Evolutionary conservation across 768 basidiomycete species (phyloP).

Genomic region (Phaffia tasmanica): DNA sequence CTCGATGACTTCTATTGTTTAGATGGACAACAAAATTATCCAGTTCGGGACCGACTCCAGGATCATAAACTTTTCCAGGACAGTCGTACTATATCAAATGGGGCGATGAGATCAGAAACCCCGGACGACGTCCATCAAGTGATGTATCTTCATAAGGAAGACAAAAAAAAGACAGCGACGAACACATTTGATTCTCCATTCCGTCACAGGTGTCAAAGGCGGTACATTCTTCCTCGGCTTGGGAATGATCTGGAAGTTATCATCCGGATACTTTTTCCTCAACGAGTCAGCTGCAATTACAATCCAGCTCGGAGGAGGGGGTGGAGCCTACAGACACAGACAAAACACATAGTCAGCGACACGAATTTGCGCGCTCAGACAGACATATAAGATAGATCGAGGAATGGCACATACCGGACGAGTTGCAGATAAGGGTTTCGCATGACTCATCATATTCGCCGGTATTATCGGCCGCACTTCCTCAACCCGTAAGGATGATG

Average conservation of each 20-base stretch:
- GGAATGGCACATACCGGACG: too few relatives aligned
- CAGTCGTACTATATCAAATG: slow-evolving; percentile 47
- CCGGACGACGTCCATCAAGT: neutral
- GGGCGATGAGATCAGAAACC: neutral
- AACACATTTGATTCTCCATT: slow-evolving; percentile 83
- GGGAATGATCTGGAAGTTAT: slow-evolving; percentile 69
- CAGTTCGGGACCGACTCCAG: slow-evolving; percentile 75
- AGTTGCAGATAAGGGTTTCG: too few relatives aligned
- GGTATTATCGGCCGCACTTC: too few relatives aligned
- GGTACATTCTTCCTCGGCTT: slow-evolving; percentile 41
- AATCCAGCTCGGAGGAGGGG: slow-evolving; percentile 53
- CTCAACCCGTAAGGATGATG: too few relatives aligned
- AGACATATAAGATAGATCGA: too few relatives aligned
- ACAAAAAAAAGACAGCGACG: neutral
- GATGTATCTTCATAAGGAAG: neutral
- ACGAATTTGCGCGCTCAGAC: neutral
- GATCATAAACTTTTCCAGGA: slow-evolving; percentile 87
- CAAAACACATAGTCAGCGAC: slow-evolving; percentile 3
- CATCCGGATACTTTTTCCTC: slow-evolving; percentile 63
- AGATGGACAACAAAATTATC: slow-evolving; percentile 88
- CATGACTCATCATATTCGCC: too few relatives aligned
- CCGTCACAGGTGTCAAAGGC: slow-evolving; percentile 32
- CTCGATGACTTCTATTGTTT: slow-evolving; percentile 38
- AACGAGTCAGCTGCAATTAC: slow-evolving; percentile 54
- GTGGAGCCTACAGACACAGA: slow-evolving; percentile 37